Evolutionary conservation across 345 rosid species (phyloP), one percentile per base, ranked within the genome.

Genomic region (Physaria fendleri): DNA sequence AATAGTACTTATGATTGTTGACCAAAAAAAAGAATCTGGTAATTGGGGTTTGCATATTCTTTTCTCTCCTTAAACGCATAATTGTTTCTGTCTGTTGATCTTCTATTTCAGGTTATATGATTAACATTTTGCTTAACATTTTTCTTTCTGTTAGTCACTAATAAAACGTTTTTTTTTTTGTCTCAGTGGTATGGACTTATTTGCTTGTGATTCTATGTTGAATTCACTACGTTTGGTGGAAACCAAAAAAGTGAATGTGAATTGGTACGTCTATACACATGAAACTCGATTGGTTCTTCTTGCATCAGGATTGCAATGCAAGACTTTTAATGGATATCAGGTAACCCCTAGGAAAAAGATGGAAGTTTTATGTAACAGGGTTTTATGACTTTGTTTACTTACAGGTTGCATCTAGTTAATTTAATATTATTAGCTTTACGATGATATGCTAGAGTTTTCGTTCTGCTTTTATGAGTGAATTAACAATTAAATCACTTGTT

Each of bases 241-340:
- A 74, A 77, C 88, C 42, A 87, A 69, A 76, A 90, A 81, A 72
- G 49, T 66, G 62, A 82, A 73, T 65, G 87, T 85, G 53, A 76
- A 78, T 69, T 90, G 97, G 97, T 90, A 81, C 76, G 71, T 74
- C 55, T 90, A 94, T 71, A 90, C 97, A 5, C 99, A 94, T 76
- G 99, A 90, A 59, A 87, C 95, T 66, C 88, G 99, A 63, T 66
- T 90, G 82, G 80, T 90, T 79, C 96, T 90, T 73, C 96, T 94
- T 78, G 97, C 99, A 52, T 87, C 97, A 5, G 97, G 97, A 77
- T 76, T 94, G 88, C 96, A 90, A 64, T 87, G 95, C 95, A 85
- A 81, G 77, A 76, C 77, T 29, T 76, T 94, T 69, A 77, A 66
- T 72, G 99, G 96, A 69, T 87, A 87, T 79, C 97, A 93, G 96